Base-by-base conservation (phyloP, 495 filamentous ascomycete genomes). In the Collariella sp. region DNA sequence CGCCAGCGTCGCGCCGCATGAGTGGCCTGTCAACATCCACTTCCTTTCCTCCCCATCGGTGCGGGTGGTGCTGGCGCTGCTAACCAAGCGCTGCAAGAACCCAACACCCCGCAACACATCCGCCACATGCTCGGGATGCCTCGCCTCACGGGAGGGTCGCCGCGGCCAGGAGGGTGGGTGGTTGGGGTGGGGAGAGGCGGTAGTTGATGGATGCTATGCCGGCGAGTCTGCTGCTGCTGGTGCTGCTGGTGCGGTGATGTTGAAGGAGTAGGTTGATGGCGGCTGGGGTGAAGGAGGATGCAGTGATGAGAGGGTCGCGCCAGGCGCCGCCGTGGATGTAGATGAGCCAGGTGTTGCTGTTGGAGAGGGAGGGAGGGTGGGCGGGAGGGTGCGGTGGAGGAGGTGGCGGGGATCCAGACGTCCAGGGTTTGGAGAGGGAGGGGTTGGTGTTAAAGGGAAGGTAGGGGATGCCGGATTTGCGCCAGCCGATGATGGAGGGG, bases 251-350 rank as follows among this genome's bases (percentile, higher is more conserved):
- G 20, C 39, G 16, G 15, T 9, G n/a, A n/a, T n/a, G n/a, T n/a
- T n/a, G 16, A 7, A 20, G 50, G 15, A 68, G 55, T 35, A 64
- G 48, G 31, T 47, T 24, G 16, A 16, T 5, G 23, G 59, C 63
- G 19, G 63, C 42, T 3, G 57, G 11, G 24, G 45, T 24, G 48
- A 67, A 62, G 55, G 85, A 80, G 24, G 69, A 51, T 7, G 70
- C 55, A 16, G 79, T 68, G 48, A 83, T 67, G 43, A 64, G 66
- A 42, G 89, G 89, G 62, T 95, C 89, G 53, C 87, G 80, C 87
- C 88, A 96, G 62, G 86, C 90, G 62, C 90, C 90, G 60, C 91
- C 89, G 71, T 95, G 91, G 66, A 95, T 84, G 71, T 82, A 90
- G 61, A 85, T 81, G 34, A 67, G 19, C 53, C 55, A 63, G 10